Percentiles rank a stretch among this genome's conserved stretches.
Conservation (phyloP, 495 filamentous ascomycete species). For the Oidiodendron maius region DNA sequence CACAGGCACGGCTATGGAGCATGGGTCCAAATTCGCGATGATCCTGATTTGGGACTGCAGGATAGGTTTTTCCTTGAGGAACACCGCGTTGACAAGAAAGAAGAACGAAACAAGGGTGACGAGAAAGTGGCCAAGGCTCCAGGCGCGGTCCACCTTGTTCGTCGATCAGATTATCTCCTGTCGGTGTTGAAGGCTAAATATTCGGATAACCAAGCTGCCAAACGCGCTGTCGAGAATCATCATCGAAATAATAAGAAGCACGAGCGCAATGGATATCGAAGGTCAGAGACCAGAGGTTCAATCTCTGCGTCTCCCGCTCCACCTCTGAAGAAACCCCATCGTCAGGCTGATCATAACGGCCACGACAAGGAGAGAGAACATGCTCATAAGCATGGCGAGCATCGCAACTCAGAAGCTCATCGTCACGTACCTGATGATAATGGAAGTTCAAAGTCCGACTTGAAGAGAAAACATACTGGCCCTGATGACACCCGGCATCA, state of each 20-base stretch:
- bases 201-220: conserved; percentile 64
- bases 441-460: conserved; percentile 21
- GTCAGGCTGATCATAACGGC: conserved; percentile 17
- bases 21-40: conserved; percentile 89
- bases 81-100: conserved; percentile 95
- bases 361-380: conserved; percentile 22
- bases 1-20: conserved; percentile 89
- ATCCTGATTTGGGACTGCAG: conserved; percentile 74
- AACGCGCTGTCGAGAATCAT: conserved; percentile 79
- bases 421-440: conserved; percentile 7
- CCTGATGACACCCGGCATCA: conserved; percentile 22
- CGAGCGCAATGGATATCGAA: conserved; percentile 42
- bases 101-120: conserved; percentile 74
- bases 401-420: conserved; percentile 1
- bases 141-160: conserved; percentile 91
- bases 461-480: conserved; percentile 28
- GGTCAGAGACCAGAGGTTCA: conserved; percentile 43
- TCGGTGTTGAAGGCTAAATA: conserved; percentile 80
- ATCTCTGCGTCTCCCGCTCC: conserved; percentile 55
- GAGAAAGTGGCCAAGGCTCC: conserved; percentile 81
- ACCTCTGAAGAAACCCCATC: conserved; percentile 29
- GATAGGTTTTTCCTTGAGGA: conserved; percentile 98
- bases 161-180: conserved; percentile 88
- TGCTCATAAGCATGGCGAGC: conserved; percentile 13
- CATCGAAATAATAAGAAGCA: conserved; percentile 78